Conservation (phyloP, 2,329 filamentous ascomycete genomes). For the Furcasterigmium furcatum region DNA sequence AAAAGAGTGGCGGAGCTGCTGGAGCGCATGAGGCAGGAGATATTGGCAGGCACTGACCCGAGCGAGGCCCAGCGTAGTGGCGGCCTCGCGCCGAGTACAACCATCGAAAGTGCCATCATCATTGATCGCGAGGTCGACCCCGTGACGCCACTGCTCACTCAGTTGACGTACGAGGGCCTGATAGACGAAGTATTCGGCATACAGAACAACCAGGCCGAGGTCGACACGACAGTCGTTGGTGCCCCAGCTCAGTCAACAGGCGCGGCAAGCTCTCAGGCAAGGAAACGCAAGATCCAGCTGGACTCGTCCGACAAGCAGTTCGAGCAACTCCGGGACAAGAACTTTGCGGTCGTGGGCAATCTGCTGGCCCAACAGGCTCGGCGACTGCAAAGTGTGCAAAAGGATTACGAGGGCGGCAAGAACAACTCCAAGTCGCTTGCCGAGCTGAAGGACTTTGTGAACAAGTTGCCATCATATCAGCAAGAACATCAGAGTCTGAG, state of each 20-base stretch:
- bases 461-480: conserved; percentile 86
- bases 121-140: conserved; percentile 95
- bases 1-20: conserved; percentile 85
- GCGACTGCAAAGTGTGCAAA: conserved; percentile 76
- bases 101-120: conserved; percentile 87
- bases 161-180: conserved; percentile 93
- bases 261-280: conserved; percentile 45
- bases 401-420: conserved; percentile 84
- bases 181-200: conserved; percentile 94
- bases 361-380: conserved; percentile 88
- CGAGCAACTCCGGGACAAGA: conserved; percentile 81
- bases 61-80: conserved; percentile 53
- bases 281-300: conserved; percentile 84
- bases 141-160: conserved; percentile 86
- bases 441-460: conserved; percentile 93
- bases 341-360: conserved; percentile 91
- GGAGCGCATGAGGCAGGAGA: conserved; percentile 86
- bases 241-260: conserved; percentile 58
- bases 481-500: conserved; percentile 92
- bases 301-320: conserved; percentile 90
- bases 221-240: conserved; percentile 87
- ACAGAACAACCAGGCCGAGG: conserved; percentile 86
- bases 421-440: conserved; percentile 80
- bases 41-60: conserved; percentile 74
- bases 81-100: conserved; percentile 79